These are phyloP conservation scores for Fereydounia khargensis DNA, from an alignment of 1,284 basidiomycete species.

Conservation along the genomic window DNA sequence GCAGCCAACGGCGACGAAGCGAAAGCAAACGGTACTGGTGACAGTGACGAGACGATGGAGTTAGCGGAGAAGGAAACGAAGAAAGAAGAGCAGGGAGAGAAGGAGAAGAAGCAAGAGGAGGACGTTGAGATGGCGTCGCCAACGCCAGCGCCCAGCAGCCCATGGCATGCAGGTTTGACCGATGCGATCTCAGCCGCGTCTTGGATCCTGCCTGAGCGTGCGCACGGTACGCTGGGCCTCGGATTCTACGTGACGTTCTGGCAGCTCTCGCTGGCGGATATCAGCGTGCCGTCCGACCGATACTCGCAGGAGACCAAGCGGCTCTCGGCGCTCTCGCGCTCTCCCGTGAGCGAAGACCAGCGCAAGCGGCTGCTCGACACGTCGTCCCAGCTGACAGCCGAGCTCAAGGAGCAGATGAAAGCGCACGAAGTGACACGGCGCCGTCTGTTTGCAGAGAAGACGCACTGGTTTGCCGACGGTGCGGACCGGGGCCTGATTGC, in stretches of 20 bases:
- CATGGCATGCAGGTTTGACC: conserved; percentile 47
- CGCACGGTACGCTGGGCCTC: conserved; percentile 30
- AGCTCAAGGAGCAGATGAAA: conserved; percentile 73
- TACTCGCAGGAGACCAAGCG: conserved; percentile 51
- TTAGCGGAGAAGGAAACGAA: not conserved
- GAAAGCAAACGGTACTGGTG: no score
- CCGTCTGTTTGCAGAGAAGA: conserved; percentile 75
- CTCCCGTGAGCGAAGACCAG: conserved; percentile 33
- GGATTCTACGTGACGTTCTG: conserved; percentile 56
- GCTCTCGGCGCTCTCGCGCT: conserved; percentile 35
- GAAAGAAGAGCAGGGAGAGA: not conserved
- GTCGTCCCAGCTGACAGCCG: conserved; percentile 58
- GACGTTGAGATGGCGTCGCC: not conserved
- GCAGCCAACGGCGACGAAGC: not conserved
- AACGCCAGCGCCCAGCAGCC: conserved; percentile 1
- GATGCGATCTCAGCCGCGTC: conserved; percentile 35
- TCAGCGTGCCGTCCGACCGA: conserved; percentile 54
- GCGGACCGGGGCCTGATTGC: conserved; percentile 26
- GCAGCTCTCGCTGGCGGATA: conserved; percentile 51
- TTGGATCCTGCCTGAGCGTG: conserved; percentile 28
- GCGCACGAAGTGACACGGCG: conserved; percentile 72
- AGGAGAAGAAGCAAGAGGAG: not conserved
- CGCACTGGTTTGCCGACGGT: conserved; percentile 72
- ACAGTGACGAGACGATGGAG: not conserved
- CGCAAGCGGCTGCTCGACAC: conserved; percentile 47